phyloP scores from a whole-genome alignment of 1,284 basidiomycete species.

The Heterobasidion irregulare region DNA sequence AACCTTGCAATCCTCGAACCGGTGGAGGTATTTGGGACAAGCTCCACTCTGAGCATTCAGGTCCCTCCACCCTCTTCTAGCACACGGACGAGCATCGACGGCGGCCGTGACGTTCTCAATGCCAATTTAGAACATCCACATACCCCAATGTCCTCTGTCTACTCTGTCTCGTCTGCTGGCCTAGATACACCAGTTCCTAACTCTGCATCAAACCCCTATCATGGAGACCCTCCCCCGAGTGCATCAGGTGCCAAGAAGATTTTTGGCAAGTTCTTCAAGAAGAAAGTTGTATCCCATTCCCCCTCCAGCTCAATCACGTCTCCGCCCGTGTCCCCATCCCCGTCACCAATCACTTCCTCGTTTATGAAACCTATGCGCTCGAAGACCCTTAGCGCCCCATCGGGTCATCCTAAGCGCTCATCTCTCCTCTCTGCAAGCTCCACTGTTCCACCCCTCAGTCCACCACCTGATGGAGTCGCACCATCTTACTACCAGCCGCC shows the following conservation, averaged over 20 bases:
- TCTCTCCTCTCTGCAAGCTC: slow-evolving; percentile 10
- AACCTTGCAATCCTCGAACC: slow-evolving; percentile 75
- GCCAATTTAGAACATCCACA: slow-evolving; percentile 11
- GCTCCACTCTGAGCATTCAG: not conserved
- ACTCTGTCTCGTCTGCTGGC: slow-evolving; percentile 26
- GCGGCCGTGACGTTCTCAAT: not conserved
- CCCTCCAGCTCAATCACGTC: slow-evolving; percentile 4
- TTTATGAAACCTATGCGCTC: slow-evolving; percentile 3
- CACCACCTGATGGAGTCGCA: slow-evolving; percentile 1
- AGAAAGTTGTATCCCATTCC: slow-evolving; percentile 28
- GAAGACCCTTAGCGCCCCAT: slow-evolving; percentile 9
- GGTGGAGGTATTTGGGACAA: slow-evolving; percentile 53
- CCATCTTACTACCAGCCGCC: slow-evolving; percentile 5
- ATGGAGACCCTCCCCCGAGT: slow-evolving; percentile 14
- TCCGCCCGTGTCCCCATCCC: slow-evolving; percentile 15
- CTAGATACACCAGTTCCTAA: slow-evolving; percentile 14
- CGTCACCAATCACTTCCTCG: slow-evolving; percentile 5
- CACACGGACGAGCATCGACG: slow-evolving; percentile 12
- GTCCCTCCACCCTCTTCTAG: slow-evolving; percentile 6
- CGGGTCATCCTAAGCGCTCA: slow-evolving; percentile 13
- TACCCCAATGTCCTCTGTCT: slow-evolving; percentile 31
- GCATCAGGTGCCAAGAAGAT: slow-evolving; percentile 44
- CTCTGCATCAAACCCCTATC: slow-evolving; percentile 7
- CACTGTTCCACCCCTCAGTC: slow-evolving; percentile 1
- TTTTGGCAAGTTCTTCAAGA: slow-evolving; percentile 70